Evolutionary conservation across 805 yeast species (phyloP).

Genomic region (Myxozyma udenii): DNA sequence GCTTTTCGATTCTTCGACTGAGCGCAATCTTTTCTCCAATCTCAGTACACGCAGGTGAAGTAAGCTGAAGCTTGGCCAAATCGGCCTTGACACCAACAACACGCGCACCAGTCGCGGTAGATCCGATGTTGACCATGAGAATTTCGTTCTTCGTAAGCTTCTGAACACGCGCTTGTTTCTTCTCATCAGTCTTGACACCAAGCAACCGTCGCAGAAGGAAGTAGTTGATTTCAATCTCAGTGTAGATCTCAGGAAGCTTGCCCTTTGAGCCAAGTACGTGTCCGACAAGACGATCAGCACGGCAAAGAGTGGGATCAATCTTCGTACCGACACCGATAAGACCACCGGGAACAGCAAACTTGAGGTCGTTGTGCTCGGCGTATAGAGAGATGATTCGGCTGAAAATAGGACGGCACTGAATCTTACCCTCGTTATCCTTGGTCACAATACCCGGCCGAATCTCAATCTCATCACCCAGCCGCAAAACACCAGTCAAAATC

Average conservation of each 20-base stretch:
- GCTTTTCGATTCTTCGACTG: conserved; percentile 98
- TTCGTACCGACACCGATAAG: conserved; percentile 99
- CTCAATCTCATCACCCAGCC: conserved; percentile 96
- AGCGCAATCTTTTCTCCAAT: conserved; percentile 96
- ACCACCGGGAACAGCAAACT: conserved; percentile 99
- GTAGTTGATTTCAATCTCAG: conserved; percentile 96
- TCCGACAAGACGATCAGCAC: conserved; percentile 99
- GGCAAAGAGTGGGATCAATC: conserved; percentile 97
- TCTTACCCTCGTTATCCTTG: conserved; percentile 80
- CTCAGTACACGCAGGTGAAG: conserved; percentile 99
- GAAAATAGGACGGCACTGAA: conserved; percentile 93
- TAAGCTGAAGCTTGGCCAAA: conserved; percentile 95
- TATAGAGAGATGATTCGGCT: conserved; percentile 90
- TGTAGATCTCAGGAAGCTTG: conserved; percentile 89
- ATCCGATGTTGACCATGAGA: conserved; percentile 97
- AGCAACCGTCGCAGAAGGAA: conserved; percentile 92
- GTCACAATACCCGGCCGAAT: conserved; percentile 99
- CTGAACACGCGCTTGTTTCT: conserved; percentile 94
- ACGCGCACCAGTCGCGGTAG: conserved; percentile 99
- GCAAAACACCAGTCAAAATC: conserved; percentile 92
- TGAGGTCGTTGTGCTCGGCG: conserved; percentile 96
- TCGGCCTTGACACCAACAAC: conserved; percentile 97
- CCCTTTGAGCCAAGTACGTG: conserved; percentile 99
- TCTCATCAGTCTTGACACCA: conserved; percentile 84
- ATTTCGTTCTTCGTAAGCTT: conserved; percentile 93